Evolutionary conservation across 2,329 filamentous ascomycete genomes (phyloP).

Genomic region (Beauveria scarabaeidicola): DNA sequence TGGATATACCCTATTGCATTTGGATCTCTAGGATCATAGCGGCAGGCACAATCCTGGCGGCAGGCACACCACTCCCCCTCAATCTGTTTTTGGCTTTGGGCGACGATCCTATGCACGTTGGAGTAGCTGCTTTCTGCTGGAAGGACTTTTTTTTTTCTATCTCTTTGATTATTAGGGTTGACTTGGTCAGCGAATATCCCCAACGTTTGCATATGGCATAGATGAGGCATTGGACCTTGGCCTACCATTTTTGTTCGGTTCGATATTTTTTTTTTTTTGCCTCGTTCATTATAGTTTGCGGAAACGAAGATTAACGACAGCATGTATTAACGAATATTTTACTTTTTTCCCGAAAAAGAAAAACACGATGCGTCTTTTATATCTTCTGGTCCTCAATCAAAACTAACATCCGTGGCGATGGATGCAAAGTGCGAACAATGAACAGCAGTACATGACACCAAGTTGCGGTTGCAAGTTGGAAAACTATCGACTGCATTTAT

Average conservation of each 20-base stretch:
- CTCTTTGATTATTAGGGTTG: neutral
- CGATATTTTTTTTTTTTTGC: neutral
- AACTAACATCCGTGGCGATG: neutral
- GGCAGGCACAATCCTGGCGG: neutral
- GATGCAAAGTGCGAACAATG: neutral
- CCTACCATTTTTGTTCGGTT: neutral
- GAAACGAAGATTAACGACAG: constrained; percentile 4
- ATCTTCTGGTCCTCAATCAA: too few species aligned
- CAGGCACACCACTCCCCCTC: neutral
- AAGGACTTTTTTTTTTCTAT: neutral
- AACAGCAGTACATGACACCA: neutral
- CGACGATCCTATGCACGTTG: neutral
- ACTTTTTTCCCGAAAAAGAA: neutral
- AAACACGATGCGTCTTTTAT: too few species aligned
- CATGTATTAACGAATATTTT: constrained; percentile 7
- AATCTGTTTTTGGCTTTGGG: neutral
- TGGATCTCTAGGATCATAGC: neutral
- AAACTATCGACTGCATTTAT: too few species aligned
- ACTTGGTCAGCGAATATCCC: neutral
- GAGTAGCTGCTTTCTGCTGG: neutral
- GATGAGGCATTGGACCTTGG: constrained; percentile 1
- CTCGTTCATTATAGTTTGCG: neutral
- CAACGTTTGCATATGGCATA: neutral
- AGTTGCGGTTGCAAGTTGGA: neutral
- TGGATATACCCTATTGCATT: neutral